Evolutionary conservation across 1,284 basidiomycete genomes (phyloP).

Genomic region (Cutaneotrichosporon sp.): DNA sequence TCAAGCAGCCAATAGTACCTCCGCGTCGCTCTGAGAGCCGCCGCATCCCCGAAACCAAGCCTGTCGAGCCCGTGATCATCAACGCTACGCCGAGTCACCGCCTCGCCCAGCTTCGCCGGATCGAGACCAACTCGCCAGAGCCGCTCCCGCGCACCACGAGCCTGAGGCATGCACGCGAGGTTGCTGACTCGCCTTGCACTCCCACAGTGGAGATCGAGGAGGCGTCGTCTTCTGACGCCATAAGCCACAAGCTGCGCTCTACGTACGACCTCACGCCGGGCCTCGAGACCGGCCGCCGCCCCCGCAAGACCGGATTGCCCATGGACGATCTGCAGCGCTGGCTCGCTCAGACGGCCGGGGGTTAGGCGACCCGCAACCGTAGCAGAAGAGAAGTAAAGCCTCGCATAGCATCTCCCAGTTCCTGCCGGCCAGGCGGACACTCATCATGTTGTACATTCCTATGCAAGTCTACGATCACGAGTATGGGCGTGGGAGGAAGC

Average conservation of each 20-base stretch:
- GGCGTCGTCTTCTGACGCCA: background rate
- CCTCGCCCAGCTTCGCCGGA: background rate
- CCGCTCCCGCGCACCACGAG: background rate
- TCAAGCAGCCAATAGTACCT: conserved; percentile 1
- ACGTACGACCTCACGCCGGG: conserved; percentile 24
- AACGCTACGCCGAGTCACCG: background rate
- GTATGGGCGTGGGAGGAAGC: background rate
- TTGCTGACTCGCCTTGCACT: background rate
- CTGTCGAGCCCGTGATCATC: background rate
- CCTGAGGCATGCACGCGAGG: background rate
- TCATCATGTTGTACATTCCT: conserved; percentile 5
- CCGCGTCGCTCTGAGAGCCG: conserved; percentile 2
- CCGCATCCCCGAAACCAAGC: background rate
- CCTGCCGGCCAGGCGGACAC: background rate
- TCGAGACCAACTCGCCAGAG: background rate
- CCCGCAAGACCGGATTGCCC: conserved; percentile 25
- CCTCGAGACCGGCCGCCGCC: conserved; percentile 20
- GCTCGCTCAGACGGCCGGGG: conserved; percentile 18
- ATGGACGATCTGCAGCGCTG: conserved; percentile 25
- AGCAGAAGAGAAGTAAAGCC: background rate
- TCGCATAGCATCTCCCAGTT: background rate
- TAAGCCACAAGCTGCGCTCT: conserved; percentile 6
- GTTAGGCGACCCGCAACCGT: background rate
- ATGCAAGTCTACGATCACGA: background rate
- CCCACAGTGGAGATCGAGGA: background rate